Conservation (phyloP, 2,329 filamentous ascomycete species). For the Cercospora sojina region DNA sequence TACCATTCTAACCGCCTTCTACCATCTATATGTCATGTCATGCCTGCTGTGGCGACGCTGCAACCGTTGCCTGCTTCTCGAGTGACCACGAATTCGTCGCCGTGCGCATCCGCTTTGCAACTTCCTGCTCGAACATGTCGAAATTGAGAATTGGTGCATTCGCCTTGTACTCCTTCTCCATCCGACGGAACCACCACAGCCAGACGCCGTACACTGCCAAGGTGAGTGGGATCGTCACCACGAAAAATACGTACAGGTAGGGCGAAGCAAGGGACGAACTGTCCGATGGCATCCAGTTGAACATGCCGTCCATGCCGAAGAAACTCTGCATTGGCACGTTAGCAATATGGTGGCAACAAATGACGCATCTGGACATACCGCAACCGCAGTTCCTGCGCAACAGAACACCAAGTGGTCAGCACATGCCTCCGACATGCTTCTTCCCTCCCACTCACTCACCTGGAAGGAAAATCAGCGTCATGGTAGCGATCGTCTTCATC, state of each 20-base stretch:
- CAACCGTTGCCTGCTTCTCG: conserved; percentile 22
- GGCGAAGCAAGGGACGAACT: conserved; percentile 33
- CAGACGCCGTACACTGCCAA: conserved; percentile 33
- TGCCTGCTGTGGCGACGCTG: conserved; percentile 11
- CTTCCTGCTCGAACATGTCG: conserved; percentile 33
- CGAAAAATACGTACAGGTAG: conserved; percentile 37
- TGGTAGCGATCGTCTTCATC: conserved; percentile 49
- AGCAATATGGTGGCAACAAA: background rate
- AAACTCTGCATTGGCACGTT: conserved; percentile 28
- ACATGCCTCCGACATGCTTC: background rate
- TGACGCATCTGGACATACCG: conserved; percentile 22
- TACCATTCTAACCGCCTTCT: background rate
- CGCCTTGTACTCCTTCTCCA: conserved; percentile 32
- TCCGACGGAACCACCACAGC: conserved; percentile 34
- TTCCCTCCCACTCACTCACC: conserved; percentile 23
- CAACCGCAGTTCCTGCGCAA: conserved; percentile 35
- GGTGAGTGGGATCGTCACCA: conserved; percentile 37
- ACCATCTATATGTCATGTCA: background rate
- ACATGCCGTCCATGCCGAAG: conserved; percentile 38
- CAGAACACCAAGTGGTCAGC: background rate
- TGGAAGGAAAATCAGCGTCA: conserved; percentile 48
- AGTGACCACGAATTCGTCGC: conserved; percentile 28
- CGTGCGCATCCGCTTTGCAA: conserved; percentile 34
- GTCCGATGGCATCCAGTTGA: conserved; percentile 28
- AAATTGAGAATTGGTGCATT: conserved; percentile 31